These are phyloP conservation scores for Lachnellula occidentalis DNA, from an alignment of 2,329 filamentous ascomycete genomes.

Conservation along the genomic window DNA sequence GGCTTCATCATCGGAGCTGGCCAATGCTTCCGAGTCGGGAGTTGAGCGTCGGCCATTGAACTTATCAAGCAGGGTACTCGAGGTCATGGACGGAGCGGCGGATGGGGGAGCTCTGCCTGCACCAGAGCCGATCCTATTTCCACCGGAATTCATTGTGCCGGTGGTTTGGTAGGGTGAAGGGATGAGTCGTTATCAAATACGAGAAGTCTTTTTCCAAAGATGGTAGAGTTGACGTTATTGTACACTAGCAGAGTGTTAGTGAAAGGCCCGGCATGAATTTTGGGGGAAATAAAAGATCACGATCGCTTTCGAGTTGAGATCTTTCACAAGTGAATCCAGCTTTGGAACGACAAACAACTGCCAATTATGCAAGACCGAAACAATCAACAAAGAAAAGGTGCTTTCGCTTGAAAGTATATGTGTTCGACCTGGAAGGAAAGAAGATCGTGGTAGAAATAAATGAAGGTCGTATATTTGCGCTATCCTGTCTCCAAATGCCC, in stretches of 20 bases:
- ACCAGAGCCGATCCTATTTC: constrained; percentile 15
- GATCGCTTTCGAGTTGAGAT: background rate
- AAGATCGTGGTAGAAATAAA: too few species aligned
- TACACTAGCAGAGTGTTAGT: background rate
- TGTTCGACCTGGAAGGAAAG: too few species aligned
- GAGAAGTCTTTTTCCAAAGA: too few species aligned
- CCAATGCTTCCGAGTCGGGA: constrained; percentile 88
- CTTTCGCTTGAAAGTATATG: too few species aligned
- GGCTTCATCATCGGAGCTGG: constrained; percentile 88
- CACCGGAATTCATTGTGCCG: constrained; percentile 21
- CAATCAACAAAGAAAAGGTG: too few species aligned
- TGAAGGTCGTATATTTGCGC: too few species aligned
- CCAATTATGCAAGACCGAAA: too few species aligned
- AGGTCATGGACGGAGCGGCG: constrained; percentile 41
- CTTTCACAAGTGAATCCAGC: too few species aligned
- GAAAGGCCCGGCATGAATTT: background rate
- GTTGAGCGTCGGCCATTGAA: constrained; percentile 76
- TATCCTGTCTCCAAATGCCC: too few species aligned
- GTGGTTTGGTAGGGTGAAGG: background rate
- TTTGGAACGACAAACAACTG: too few species aligned
- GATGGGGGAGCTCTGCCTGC: constrained; percentile 42
- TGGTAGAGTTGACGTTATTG: background rate
- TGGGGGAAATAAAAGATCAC: background rate
- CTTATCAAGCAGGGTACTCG: constrained; percentile 67
- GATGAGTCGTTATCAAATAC: background rate